Evolutionary conservation across 805 yeast species (phyloP).

Genomic region (Barnettozyma californica): DNA sequence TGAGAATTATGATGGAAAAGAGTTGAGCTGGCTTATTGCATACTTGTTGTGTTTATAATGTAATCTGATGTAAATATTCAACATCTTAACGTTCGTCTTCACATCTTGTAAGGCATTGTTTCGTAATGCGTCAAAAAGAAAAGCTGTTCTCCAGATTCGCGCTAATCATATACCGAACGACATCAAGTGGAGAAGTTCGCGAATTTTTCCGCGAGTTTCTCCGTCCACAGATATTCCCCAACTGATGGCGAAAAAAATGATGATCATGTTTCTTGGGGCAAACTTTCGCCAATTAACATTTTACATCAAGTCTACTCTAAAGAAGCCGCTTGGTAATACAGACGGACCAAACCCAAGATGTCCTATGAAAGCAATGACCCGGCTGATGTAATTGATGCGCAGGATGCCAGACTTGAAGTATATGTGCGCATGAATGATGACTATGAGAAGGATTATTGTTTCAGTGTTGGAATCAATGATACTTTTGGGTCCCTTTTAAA

Average conservation of each 20-base stretch:
- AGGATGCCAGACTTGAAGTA: conserved; percentile 25
- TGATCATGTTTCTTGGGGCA: neutral
- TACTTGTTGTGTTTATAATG: too few relatives aligned
- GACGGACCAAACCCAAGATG: neutral
- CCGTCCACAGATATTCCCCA: conserved; percentile 1
- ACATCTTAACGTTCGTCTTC: too few relatives aligned
- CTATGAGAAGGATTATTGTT: conserved; percentile 83
- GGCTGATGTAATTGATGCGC: conserved; percentile 19
- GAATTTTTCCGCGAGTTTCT: neutral
- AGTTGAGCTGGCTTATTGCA: too few relatives aligned
- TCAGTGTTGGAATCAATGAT: conserved; percentile 57
- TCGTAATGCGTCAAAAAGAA: neutral
- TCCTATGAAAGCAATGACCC: conserved; percentile 9
- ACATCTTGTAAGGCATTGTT: neutral
- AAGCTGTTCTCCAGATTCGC: neutral
- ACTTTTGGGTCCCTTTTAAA: conserved; percentile 54
- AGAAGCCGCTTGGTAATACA: neutral
- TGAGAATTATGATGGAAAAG: too few relatives aligned
- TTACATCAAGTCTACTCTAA: too few relatives aligned
- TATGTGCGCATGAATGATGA: conserved; percentile 78
- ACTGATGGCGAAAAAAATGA: neutral
- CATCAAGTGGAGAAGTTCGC: neutral
- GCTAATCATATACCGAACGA: neutral
- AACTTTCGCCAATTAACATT: neutral
- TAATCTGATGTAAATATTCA: too few relatives aligned